Conservation (phyloP, 768 basidiomycete species). For the Naematelia aurantialba region DNA sequence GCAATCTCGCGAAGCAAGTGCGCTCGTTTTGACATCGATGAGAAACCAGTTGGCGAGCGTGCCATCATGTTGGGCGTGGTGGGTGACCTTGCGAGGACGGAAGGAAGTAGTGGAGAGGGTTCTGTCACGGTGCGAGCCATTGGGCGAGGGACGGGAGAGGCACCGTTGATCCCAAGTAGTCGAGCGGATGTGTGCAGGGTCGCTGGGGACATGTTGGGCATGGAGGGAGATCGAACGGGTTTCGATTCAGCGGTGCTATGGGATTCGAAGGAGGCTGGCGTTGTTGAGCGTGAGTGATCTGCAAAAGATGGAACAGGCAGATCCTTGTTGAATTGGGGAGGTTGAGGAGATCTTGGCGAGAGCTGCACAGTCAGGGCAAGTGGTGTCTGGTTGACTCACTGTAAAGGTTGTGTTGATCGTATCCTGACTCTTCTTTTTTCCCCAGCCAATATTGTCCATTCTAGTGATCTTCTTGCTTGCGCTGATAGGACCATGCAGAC, state of each 20-base stretch:
- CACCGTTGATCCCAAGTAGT: constrained; percentile 10
- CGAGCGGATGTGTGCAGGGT: constrained; percentile 12
- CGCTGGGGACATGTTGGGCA: constrained; percentile 12
- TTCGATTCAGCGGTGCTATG: not conserved
- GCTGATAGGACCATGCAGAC: not conserved
- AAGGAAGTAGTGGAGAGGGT: constrained; percentile 2
- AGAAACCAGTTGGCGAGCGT: constrained; percentile 21
- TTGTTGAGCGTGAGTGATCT: not conserved
- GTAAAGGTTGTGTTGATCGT: not conserved
- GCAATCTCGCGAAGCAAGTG: constrained; percentile 50
- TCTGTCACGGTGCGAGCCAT: not conserved
- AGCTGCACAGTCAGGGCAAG: not conserved
- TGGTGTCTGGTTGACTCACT: not conserved
- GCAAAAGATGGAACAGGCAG: not conserved
- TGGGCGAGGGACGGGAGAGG: not conserved
- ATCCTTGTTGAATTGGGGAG: not conserved
- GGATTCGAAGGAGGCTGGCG: not conserved
- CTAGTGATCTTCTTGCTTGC: constrained; percentile 5
- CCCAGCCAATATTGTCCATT: constrained; percentile 5
- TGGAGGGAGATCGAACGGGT: constrained; percentile 19
- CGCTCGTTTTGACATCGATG: constrained; percentile 41
- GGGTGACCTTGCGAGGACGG: constrained; percentile 3
- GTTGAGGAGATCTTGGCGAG: not conserved
- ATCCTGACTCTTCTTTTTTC: constrained; percentile 5
- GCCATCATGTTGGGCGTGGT: constrained; percentile 19